Evolutionary conservation across 768 basidiomycete genomes (phyloP), one percentile per base, ranked within the genome.

Genomic region (Lentinula boryana): DNA sequence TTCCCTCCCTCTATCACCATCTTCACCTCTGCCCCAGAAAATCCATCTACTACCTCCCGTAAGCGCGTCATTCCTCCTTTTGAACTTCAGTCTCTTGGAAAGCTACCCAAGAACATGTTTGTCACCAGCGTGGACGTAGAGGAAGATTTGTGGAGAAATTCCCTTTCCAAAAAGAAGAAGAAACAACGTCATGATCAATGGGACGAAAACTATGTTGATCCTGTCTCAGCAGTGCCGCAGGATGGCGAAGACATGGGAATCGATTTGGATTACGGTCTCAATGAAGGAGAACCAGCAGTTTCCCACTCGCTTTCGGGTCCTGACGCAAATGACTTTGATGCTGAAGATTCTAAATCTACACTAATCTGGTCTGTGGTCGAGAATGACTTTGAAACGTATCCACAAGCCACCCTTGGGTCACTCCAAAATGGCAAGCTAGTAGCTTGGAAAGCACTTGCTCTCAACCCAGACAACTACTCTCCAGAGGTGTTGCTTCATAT

Each of bases 81-180:
- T 13, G 74, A 76, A 63, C 77, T 76, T 33, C 46, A 71, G 23
- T 69, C 67, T 33, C 60, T 62, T 4, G 74, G 74, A 15, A 65
- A 68, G 40, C 63, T 84, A 1, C 82, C 82, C 1, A 60, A 70
- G 9, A 80, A 82, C 44, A 50, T 83, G 52, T 77, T 83, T 56
- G 80, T 83, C 21, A 84, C 82, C 8, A 79, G 79, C 60, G 69
- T 84, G 3, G 78, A 84, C 46, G 79, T 84, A 18, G 80, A 81
- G 60, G 76, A 71, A 40, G 36, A 32, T 18, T 56, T 54, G 27
- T 15, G 58, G 64, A 38, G 67, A 64, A 57, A 65, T 62, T 57
- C 74, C 72, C 64, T 73, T 70, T 40, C 66, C 60, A 51, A 40
- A 5, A 60, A 60, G 50, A 36, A 60, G 31, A 60, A 60, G 36